Conservation (phyloP, 148 eudicot genomes). For the Arbutus unedo region DNA sequence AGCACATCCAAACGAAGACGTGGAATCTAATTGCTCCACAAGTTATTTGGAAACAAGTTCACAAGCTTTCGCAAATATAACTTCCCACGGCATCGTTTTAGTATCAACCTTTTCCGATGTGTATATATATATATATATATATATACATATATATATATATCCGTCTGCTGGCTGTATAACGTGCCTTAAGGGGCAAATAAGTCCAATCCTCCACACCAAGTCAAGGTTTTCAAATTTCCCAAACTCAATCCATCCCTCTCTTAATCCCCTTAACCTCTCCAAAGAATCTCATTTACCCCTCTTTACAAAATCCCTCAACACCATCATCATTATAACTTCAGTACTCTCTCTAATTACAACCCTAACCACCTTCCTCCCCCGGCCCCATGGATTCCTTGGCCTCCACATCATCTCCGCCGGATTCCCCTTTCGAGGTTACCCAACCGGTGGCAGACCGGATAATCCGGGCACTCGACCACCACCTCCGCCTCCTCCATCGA, state of each 20-base stretch:
- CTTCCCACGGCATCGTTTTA: not conserved
- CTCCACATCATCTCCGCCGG: constrained; percentile 16
- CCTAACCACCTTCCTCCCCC: not conserved
- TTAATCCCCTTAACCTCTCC: constrained; percentile 35
- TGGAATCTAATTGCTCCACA: not conserved
- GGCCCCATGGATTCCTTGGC: constrained; percentile 46
- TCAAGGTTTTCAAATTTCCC: constrained; percentile 17
- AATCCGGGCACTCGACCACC: constrained; percentile 60
- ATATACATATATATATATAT: not conserved
- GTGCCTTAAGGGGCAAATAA: constrained; percentile 32
- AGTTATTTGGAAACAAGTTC: not conserved
- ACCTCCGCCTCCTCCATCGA: constrained; percentile 71
- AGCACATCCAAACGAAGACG: not conserved
- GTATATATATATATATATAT: not conserved
- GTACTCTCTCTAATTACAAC: not conserved
- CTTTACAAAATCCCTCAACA: constrained; percentile 16
- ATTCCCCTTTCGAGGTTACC: constrained; percentile 25
- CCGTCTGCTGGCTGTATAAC: not conserved
- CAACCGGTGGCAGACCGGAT: constrained; percentile 61
- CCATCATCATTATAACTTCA: not conserved
- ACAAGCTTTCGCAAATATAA: not conserved
- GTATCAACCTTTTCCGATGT: not conserved
- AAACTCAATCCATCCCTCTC: constrained; percentile 21
- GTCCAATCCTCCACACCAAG: not conserved
- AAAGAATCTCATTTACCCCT: constrained; percentile 35